A percentile compares a stretch with the other conserved stretches of the same genome.
Conservation (phyloP, 2,329 filamentous ascomycete species). For the Drechslerella coelobrocha region DNA sequence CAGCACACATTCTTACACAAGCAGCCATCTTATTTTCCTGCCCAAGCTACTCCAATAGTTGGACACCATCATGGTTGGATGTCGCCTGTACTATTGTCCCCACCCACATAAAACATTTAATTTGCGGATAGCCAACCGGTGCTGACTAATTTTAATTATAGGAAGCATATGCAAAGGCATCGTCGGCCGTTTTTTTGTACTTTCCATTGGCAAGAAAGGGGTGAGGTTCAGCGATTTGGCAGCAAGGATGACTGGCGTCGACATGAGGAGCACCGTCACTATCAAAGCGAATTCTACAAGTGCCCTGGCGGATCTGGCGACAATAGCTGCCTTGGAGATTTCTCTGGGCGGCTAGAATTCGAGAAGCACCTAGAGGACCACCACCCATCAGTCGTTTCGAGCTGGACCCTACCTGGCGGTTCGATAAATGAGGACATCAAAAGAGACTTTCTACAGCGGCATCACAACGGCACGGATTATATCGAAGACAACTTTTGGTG, state of each 20-base stretch:
- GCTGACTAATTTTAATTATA: conserved; percentile 58
- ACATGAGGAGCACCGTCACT: conserved; percentile 82
- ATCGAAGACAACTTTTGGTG: conserved; percentile 78
- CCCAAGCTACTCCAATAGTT: background rate
- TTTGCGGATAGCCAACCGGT: too few relatives aligned
- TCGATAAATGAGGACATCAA: conserved; percentile 55
- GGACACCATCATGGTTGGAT: background rate
- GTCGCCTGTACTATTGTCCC: too few relatives aligned
- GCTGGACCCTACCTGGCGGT: conserved; percentile 50
- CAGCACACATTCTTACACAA: too few relatives aligned
- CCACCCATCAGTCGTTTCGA: conserved; percentile 58
- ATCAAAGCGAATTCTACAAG: conserved; percentile 73
- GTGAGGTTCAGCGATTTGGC: conserved; percentile 74
- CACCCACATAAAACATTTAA: too few relatives aligned
- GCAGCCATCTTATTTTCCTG: background rate
- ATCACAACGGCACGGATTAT: conserved; percentile 69
- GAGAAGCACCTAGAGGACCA: conserved; percentile 66
- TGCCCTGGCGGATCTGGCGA: conserved; percentile 64
- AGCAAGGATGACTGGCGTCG: conserved; percentile 95
- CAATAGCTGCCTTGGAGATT: conserved; percentile 23
- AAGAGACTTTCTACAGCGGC: conserved; percentile 62
- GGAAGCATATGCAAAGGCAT: conserved; percentile 86
- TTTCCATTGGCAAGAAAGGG: conserved; percentile 63
- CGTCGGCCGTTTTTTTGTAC: conserved; percentile 83
- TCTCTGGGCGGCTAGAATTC: conserved; percentile 59